phyloP scores from a whole-genome alignment of 257 asterid species.

The Anisodus acutangulus region DNA sequence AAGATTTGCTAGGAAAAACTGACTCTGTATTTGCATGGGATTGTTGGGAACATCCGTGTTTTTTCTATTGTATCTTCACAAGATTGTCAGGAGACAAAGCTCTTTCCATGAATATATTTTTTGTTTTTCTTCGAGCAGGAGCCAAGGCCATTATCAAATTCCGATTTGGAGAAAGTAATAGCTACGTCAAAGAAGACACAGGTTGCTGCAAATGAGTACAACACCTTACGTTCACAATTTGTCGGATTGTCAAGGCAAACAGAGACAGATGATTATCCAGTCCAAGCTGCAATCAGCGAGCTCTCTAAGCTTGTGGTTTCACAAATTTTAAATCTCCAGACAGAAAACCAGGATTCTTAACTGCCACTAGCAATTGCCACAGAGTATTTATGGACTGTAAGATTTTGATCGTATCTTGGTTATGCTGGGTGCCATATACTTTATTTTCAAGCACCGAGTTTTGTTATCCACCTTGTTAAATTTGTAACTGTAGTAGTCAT shows the following conservation, averaged over 20 bases:
- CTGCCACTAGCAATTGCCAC: not conserved
- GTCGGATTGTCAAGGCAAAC: conserved; percentile 43
- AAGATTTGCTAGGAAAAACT: not conserved
- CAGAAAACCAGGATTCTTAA: conserved; percentile 58
- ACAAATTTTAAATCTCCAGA: conserved; percentile 58
- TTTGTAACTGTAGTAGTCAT: not conserved
- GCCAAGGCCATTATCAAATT: conserved; percentile 67
- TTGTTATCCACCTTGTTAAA: conserved; percentile 17
- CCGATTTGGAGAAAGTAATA: conserved; percentile 68
- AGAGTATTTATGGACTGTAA: not conserved
- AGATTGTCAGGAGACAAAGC: not conserved
- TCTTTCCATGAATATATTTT: not conserved
- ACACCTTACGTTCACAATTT: conserved; percentile 49
- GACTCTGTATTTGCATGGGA: not conserved
- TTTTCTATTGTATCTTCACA: not conserved
- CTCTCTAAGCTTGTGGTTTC: conserved; percentile 66
- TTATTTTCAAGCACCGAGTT: not conserved
- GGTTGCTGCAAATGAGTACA: conserved; percentile 75
- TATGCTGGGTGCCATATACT: not conserved
- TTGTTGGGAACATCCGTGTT: not conserved
- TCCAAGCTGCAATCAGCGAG: conserved; percentile 60
- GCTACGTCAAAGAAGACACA: conserved; percentile 63
- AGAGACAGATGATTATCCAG: conserved; percentile 62
- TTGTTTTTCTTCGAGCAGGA: conserved; percentile 37
- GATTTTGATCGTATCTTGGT: conserved; percentile 2